Conservation (phyloP, 2,329 filamentous ascomycete species). For the Tolypocladium cylindrosporum region DNA sequence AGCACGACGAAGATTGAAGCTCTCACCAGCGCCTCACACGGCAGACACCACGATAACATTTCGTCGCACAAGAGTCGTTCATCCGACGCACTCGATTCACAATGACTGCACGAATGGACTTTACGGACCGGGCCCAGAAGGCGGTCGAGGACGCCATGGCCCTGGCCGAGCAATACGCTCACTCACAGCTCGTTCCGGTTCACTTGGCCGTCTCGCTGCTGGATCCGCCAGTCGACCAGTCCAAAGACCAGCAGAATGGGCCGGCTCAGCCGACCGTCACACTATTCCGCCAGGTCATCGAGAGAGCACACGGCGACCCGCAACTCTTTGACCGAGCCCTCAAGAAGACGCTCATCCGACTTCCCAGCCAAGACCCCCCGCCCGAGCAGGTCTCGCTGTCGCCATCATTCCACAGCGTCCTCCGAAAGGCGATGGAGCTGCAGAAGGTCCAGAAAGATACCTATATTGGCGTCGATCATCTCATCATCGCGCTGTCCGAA, state of each 20-base stretch:
- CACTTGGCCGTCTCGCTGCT: constrained; percentile 80
- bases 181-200: constrained; percentile 82
- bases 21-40: not conserved
- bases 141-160: constrained; percentile 81
- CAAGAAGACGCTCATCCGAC: constrained; percentile 82
- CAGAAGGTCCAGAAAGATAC: constrained; percentile 97
- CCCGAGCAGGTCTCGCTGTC: constrained; percentile 80
- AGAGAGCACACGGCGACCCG: constrained; percentile 85
- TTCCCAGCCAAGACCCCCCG: constrained; percentile 90
- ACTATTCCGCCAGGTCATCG: constrained; percentile 91
- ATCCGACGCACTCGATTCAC: constrained; percentile 14
- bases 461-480: constrained; percentile 88
- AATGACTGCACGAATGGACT: constrained; percentile 75
- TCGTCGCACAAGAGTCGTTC: not conserved
- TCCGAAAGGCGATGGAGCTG: constrained; percentile 76
- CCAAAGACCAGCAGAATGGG: constrained; percentile 74
- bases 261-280: constrained; percentile 55
- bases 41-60: not conserved
- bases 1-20: not conserved
- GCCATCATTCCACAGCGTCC: constrained; percentile 69
- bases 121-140: constrained; percentile 87
- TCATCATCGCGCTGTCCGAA: constrained; percentile 77
- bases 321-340: constrained; percentile 81
- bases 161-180: constrained; percentile 80
- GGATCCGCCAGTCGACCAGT: constrained; percentile 63